These are phyloP conservation scores for Cercospora zeina DNA, from an alignment of 2,329 filamentous ascomycete genomes.

Conservation along the genomic window DNA sequence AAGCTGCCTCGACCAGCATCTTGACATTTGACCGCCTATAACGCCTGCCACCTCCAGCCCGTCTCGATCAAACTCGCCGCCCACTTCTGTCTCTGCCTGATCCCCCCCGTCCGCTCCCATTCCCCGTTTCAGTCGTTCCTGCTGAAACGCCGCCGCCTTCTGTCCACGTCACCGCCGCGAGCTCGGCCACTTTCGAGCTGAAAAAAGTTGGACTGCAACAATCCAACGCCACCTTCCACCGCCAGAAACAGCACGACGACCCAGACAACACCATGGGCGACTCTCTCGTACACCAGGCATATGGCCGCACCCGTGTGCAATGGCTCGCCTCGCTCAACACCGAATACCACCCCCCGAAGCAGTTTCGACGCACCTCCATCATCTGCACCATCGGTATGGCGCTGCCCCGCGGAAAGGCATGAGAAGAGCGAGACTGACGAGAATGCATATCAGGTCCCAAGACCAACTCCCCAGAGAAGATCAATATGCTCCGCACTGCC, in stretches of 20 bases:
- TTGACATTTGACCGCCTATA: slow-evolving; percentile 6
- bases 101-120: not conserved
- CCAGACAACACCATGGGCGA: slow-evolving; percentile 57
- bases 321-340: slow-evolving; percentile 82
- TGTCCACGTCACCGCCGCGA: not conserved
- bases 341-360: slow-evolving; percentile 78
- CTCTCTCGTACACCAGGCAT: slow-evolving; percentile 78
- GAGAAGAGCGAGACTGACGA: slow-evolving; percentile 1
- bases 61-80: not conserved
- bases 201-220: slow-evolving; percentile 6
- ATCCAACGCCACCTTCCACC: not conserved
- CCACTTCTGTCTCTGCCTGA: not conserved
- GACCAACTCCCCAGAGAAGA: slow-evolving; percentile 96
- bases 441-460: slow-evolving; percentile 65
- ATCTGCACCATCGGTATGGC: slow-evolving; percentile 87
- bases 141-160: slow-evolving; percentile 10
- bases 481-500: slow-evolving; percentile 83
- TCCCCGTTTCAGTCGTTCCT: slow-evolving; percentile 6
- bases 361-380: slow-evolving; percentile 95
- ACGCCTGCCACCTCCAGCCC: not conserved
- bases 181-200: slow-evolving; percentile 4
- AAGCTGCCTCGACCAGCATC: not conserved
- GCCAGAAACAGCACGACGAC: not conserved
- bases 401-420: not conserved
- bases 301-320: slow-evolving; percentile 70